Conservation (phyloP, 1,139 yeast species). For the Yamadazyma triangularis region DNA sequence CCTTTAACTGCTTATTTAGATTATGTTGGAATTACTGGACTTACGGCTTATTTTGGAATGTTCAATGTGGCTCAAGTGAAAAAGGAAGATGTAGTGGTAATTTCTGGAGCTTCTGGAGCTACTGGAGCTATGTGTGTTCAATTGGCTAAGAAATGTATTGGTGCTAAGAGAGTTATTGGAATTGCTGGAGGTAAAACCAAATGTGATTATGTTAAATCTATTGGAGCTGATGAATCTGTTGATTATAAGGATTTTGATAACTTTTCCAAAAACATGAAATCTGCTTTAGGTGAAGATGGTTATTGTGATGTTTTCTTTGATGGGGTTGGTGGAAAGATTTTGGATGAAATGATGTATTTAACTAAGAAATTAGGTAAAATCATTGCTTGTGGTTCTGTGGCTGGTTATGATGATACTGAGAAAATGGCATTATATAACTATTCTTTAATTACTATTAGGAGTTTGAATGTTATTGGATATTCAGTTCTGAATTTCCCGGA, state of each 20-base stretch:
- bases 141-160: constrained; percentile 49
- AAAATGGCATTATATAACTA: constrained; percentile 33
- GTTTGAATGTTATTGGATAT: constrained; percentile 48
- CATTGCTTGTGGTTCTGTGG: constrained; percentile 59
- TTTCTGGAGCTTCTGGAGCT: constrained; percentile 70
- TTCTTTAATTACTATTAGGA: constrained; percentile 40
- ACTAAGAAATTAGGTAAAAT: constrained; percentile 42
- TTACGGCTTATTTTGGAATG: constrained; percentile 62
- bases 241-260: constrained; percentile 49
- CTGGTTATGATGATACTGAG: constrained; percentile 48
- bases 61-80: constrained; percentile 38
- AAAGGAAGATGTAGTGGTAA: constrained; percentile 31
- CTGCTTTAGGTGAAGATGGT: constrained; percentile 41
- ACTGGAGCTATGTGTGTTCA: constrained; percentile 63
- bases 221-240: constrained; percentile 52
- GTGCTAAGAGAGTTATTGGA: constrained; percentile 57
- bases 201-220: constrained; percentile 47
- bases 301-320: constrained; percentile 48
- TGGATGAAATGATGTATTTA: constrained; percentile 42
- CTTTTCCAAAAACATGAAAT: constrained; percentile 37
- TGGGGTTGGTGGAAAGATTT: constrained; percentile 61
- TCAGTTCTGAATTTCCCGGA: constrained; percentile 34
- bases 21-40: constrained; percentile 48
- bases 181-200: constrained; percentile 61
- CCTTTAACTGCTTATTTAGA: constrained; percentile 25